These are phyloP conservation scores for Fusarium dlaminii DNA, from an alignment of 2,329 filamentous ascomycete genomes.

Conservation along the genomic window DNA sequence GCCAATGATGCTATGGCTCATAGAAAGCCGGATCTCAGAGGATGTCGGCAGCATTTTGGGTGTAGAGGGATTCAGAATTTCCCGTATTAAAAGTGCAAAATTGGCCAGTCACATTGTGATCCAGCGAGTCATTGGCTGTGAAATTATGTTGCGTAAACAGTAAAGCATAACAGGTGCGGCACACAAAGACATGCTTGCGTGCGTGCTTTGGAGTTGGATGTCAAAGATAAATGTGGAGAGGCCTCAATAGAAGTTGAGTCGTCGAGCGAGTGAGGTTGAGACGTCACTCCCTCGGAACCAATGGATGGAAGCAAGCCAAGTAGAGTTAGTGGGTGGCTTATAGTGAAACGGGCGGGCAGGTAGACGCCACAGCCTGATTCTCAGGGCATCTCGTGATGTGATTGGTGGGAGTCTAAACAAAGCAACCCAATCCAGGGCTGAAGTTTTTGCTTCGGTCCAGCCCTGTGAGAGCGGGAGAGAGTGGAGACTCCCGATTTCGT, in stretches of 20 bases:
- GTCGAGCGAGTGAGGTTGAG: constrained; percentile 2
- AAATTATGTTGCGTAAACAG: neutral
- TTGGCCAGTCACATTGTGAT: constrained; percentile 8
- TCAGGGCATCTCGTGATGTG: constrained; percentile 8
- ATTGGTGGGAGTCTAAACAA: constrained; percentile 27
- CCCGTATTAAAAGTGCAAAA: constrained; percentile 8
- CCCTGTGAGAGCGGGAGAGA: constrained; percentile 32
- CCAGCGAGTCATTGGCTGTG: neutral
- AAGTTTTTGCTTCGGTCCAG: constrained; percentile 26
- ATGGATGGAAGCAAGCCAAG: constrained; percentile 1
- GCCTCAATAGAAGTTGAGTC: neutral
- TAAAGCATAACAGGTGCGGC: neutral
- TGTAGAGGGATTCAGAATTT: constrained; percentile 6
- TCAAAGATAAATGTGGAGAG: constrained; percentile 10
- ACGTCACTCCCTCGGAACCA: constrained; percentile 4
- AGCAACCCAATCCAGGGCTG: constrained; percentile 17
- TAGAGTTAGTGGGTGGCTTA: constrained; percentile 11
- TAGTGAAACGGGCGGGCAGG: constrained; percentile 30
- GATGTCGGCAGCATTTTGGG: neutral
- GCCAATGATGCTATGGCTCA: constrained; percentile 36
- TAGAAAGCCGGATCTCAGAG: neutral
- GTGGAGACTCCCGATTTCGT: constrained; percentile 4
- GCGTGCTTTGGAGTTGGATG: neutral
- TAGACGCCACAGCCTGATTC: constrained; percentile 23
- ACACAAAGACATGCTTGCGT: constrained; percentile 3